Percentiles rank a stretch among this genome's conserved stretches.
phyloP scores from a whole-genome alignment of 768 basidiomycete genomes.

The Kwoniella pini region DNA sequence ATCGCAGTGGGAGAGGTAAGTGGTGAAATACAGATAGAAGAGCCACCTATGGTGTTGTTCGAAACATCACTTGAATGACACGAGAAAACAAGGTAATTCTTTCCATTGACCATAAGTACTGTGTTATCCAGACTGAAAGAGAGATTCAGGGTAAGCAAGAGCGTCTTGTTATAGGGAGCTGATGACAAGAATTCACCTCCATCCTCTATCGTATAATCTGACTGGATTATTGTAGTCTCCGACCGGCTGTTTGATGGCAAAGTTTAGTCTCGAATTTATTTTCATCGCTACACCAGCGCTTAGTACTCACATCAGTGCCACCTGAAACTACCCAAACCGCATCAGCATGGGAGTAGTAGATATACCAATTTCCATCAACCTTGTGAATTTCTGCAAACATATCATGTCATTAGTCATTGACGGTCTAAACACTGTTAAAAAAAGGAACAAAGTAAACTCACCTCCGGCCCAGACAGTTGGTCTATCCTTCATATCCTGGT shows the following conservation, averaged over 20 bases:
- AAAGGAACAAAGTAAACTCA: background rate
- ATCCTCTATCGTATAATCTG: constrained; percentile 8
- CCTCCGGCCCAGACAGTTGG: constrained; percentile 23
- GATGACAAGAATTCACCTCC: background rate
- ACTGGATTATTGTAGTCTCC: constrained; percentile 7
- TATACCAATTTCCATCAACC: constrained; percentile 25
- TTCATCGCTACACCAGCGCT: too few species aligned
- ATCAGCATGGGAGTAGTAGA: constrained; percentile 22
- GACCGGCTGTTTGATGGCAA: background rate
- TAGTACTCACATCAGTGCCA: constrained; percentile 8
- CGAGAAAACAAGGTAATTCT: constrained; percentile 25
- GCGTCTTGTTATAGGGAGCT: too few species aligned
- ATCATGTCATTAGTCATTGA: too few species aligned
- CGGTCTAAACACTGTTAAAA: too few species aligned
- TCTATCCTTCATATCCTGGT: constrained; percentile 2
- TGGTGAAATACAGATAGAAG: constrained; percentile 24
- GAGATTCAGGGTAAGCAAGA: background rate
- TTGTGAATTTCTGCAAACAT: constrained; percentile 23
- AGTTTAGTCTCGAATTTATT: background rate
- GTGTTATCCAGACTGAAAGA: constrained; percentile 26
- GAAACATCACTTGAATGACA: constrained; percentile 17
- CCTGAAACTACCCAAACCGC: constrained; percentile 20
- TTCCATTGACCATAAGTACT: constrained; percentile 5
- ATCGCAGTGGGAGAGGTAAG: constrained; percentile 16
- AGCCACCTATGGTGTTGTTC: constrained; percentile 1